Evolutionary conservation across 345 rosid species (phyloP).

Genomic region (Rhodamnia argentea): DNA sequence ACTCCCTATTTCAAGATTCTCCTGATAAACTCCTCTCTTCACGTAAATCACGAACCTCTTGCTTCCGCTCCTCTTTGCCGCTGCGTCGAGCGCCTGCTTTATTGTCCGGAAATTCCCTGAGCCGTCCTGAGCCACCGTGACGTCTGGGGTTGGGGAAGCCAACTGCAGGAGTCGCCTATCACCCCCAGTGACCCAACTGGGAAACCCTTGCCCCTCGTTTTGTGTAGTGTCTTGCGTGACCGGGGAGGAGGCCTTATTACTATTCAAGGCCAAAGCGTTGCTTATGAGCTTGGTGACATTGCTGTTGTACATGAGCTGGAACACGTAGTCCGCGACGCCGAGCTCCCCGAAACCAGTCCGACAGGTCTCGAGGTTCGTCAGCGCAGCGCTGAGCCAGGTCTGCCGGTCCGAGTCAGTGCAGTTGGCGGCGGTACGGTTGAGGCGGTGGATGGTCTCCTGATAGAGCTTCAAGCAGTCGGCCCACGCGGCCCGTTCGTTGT

Average conservation of each 20-base stretch:
- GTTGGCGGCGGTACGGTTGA: constrained; percentile 45
- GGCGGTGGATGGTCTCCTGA: constrained; percentile 36
- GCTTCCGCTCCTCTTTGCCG: constrained; percentile 41
- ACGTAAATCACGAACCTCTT: constrained; percentile 54
- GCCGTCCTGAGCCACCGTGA: constrained; percentile 31
- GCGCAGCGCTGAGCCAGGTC: constrained; percentile 83
- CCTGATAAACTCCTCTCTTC: constrained; percentile 68
- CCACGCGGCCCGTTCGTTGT: constrained; percentile 34
- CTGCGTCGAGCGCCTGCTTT: constrained; percentile 22
- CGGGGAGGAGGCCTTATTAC: not conserved
- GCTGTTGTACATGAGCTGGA: constrained; percentile 19
- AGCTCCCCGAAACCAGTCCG: constrained; percentile 43
- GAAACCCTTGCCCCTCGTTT: constrained; percentile 5
- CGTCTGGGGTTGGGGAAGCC: constrained; percentile 7
- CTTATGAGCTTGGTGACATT: constrained; percentile 26
- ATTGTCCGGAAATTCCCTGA: constrained; percentile 21
- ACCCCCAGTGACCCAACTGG: constrained; percentile 18
- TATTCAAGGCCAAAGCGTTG: constrained; percentile 26
- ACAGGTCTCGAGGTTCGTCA: constrained; percentile 76
- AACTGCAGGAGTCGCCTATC: constrained; percentile 24
- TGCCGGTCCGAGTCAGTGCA: constrained; percentile 60
- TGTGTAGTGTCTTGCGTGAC: not conserved
- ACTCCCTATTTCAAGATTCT: constrained; percentile 51
- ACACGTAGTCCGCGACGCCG: constrained; percentile 38
- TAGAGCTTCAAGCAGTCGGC: constrained; percentile 61